A percentile compares a stretch with the other conserved stretches of the same genome.
Conservation (phyloP, 129 eudicot genomes). For the Saposhnikovia divaricata region DNA sequence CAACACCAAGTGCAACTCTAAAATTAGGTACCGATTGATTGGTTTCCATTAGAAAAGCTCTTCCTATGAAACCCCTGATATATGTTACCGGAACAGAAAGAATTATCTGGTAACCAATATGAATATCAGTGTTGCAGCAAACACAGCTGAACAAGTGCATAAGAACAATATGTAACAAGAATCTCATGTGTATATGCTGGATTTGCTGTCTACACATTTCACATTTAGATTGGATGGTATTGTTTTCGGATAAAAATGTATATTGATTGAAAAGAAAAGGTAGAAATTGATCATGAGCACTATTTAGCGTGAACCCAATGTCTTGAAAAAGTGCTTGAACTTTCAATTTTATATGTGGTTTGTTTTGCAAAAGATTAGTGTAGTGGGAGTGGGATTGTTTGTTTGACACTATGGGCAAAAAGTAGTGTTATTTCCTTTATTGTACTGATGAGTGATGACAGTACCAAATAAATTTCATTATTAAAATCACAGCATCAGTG, state of each 20-base stretch:
- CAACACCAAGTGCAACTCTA: conserved; percentile 56
- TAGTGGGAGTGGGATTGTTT: conserved; percentile 10
- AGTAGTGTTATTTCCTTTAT: background rate
- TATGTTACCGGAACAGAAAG: conserved; percentile 49
- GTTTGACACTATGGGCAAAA: conserved; percentile 7
- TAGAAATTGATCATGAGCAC: background rate
- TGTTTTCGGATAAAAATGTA: background rate
- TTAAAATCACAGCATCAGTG: too few relatives aligned
- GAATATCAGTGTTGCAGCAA: conserved; percentile 39
- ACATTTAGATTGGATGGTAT: conserved; percentile 11
- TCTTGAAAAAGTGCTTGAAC: conserved; percentile 13
- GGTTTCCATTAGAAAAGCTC: conserved; percentile 62
- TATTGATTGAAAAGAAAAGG: background rate
- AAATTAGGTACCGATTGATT: conserved; percentile 47
- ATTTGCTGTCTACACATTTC: conserved; percentile 1
- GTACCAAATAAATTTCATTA: background rate
- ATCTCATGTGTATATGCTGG: conserved; percentile 38
- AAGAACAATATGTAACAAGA: conserved; percentile 31
- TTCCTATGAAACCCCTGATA: conserved; percentile 42
- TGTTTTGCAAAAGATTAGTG: background rate
- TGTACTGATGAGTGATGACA: background rate
- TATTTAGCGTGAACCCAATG: conserved; percentile 9
- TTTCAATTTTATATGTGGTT: background rate
- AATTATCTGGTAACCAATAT: conserved; percentile 46
- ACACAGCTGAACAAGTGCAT: conserved; percentile 31